Conservation (phyloP, 2,329 filamentous ascomycete species). For the Fusarium pseudoanthophilum region DNA sequence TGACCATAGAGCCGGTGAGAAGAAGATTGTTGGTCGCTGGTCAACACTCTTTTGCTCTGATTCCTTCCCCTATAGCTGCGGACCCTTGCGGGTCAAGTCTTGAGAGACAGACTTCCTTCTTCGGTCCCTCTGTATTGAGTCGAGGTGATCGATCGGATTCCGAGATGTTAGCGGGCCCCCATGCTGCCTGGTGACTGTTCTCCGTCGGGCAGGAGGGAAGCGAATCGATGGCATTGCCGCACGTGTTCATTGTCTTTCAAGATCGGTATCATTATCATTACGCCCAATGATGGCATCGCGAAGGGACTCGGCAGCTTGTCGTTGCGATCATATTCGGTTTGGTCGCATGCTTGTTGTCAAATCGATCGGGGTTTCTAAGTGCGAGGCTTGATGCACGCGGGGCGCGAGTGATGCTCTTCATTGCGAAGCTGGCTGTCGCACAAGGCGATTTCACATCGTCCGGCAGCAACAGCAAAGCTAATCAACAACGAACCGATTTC, state of each 20-base stretch:
- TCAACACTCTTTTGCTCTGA: not conserved
- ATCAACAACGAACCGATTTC: not conserved
- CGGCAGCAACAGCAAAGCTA: not conserved
- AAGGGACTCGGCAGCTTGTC: rapidly evolving
- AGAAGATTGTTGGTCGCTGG: rapidly evolving
- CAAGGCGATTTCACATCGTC: not conserved
- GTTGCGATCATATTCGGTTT: not conserved
- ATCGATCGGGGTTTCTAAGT: not conserved
- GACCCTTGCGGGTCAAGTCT: not conserved
- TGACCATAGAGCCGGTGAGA: rapidly evolving
- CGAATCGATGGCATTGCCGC: not conserved
- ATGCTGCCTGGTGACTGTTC: not conserved
- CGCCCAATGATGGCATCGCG: rapidly evolving
- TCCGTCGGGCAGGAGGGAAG: not conserved
- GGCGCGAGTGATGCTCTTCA: not conserved
- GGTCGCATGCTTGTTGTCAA: not conserved
- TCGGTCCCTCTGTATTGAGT: not conserved
- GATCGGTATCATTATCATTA: not conserved
- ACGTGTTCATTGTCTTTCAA: too few relatives aligned
- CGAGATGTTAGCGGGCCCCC: not conserved
- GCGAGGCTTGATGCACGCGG: not conserved
- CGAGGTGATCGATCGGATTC: not conserved
- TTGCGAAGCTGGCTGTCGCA: not conserved
- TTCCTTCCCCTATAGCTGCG: too few relatives aligned
- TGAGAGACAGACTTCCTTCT: not conserved